These are phyloP conservation scores for Tetracladium setigerum DNA, from an alignment of 495 filamentous ascomycete genomes.

Conservation along the genomic window DNA sequence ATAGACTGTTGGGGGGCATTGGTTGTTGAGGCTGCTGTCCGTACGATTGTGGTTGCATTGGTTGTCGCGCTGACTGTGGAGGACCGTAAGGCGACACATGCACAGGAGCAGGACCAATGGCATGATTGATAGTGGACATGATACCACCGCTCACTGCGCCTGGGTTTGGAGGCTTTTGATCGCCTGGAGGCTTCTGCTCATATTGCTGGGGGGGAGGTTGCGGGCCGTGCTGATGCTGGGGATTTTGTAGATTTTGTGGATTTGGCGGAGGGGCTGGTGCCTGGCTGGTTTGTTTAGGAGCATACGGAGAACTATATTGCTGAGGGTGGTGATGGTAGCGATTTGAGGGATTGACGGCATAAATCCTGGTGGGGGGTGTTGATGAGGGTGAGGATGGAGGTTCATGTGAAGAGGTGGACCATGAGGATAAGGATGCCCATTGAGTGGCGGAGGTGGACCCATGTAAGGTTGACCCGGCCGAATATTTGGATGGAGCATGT, in stretches of 20 bases:
- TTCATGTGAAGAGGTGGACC: neutral
- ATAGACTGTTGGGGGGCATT: neutral
- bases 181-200: too few species aligned
- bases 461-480: slow-evolving; percentile 17
- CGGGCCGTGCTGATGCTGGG: too few species aligned
- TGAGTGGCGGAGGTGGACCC: slow-evolving; percentile 9
- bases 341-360: slow-evolving; percentile 13
- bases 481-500: slow-evolving; percentile 8
- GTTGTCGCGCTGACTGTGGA: too few species aligned
- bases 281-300: slow-evolving; percentile 13
- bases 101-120: too few species aligned
- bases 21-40: slow-evolving; percentile 4
- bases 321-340: neutral
- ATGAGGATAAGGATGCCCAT: slow-evolving; percentile 8
- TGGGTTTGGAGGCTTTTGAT: too few species aligned
- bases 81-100: too few species aligned
- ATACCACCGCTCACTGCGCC: too few species aligned
- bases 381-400: neutral
- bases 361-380: slow-evolving; percentile 1
- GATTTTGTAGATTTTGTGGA: neutral
- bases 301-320: slow-evolving; percentile 24
- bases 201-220: neutral
- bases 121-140: too few species aligned
- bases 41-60: neutral
- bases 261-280: neutral